Base-by-base conservation (phyloP, 2,329 filamentous ascomycete species). In the Xylariaceae sp. region DNA sequence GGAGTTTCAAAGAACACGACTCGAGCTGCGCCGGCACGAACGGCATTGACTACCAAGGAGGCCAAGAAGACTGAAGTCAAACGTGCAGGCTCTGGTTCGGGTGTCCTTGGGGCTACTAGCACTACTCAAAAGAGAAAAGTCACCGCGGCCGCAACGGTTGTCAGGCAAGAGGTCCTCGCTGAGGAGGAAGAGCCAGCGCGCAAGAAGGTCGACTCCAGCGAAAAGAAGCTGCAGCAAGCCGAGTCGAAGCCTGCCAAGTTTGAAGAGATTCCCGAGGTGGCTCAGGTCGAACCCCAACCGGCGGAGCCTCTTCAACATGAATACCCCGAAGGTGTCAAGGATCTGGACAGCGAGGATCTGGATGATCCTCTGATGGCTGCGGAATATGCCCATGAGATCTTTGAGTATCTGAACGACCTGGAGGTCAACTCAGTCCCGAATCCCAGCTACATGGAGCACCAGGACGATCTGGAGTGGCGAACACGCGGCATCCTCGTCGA, bases 331-430 rank as follows among this genome's bases (percentile, higher is more conserved):
- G 60, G 57, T 18, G 70, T 76, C 35, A 68, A 75, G 49, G 71
- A 92, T 49, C 70, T 95, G 19, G 92, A 96, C 55, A 70, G 68
- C 31, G 92, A 96, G 59, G 92, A 98, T 51, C 58, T 83, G 32
- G 87, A 94, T 47, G 92, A 98, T 55, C 93, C 93, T 17, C 72
- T 95, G 50, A 96, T 98, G 92, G 92, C 93, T 44, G 87, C 92
- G 32, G 92, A 96, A 60, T 98, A 98, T 53, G 89, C 94, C 31
- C 82, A 82, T 39, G 92, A 98, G 56, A 96, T 98, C 55, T 96
- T 96, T 56, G 88, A 95, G 47, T 96, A 98, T 61, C 75, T 96
- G 45, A 81, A 79, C 52, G 80, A 93, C 50, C 75, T 96, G 16
- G 92, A 98, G 64, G 68, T 64, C 70, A 58, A 87, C 70, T 61